Percentiles rank a stretch among this genome's conserved stretches.
These are phyloP conservation scores for Trichomonas tenax DNA, from an alignment of 208 protist genomes.

Conservation along the genomic window DNA sequence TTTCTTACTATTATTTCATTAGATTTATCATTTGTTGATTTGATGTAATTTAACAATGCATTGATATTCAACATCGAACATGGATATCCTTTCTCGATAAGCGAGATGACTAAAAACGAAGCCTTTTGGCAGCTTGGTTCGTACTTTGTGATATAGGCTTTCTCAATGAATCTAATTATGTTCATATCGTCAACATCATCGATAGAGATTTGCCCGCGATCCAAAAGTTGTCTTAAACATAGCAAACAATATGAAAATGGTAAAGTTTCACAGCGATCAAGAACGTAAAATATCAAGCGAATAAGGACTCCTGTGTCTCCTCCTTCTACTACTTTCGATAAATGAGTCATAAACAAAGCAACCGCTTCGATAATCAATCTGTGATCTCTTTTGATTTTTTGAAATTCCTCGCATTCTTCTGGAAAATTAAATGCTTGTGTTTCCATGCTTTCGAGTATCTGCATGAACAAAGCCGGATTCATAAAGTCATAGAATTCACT, in stretches of 20 bases:
- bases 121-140: not conserved
- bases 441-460: not conserved
- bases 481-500: not conserved
- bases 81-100: not conserved
- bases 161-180: not conserved
- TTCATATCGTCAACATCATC: not conserved
- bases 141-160: not conserved
- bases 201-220: not conserved
- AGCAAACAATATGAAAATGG: not conserved
- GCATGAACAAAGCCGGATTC: not conserved
- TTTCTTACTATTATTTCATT: not conserved
- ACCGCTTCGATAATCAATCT: not conserved
- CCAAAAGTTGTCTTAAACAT: not conserved
- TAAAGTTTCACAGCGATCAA: not conserved
- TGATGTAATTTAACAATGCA: not conserved
- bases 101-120: not conserved
- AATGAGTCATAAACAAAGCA: not conserved
- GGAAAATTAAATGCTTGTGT: not conserved
- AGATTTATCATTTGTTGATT: not conserved
- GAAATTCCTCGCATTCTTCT: not conserved
- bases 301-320: not conserved
- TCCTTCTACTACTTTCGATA: not conserved
- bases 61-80: not conserved
- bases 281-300: not conserved
- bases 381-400: not conserved